Base-by-base conservation (phyloP, 2,329 filamentous ascomycete genomes). In the Chaetomiaceae sp. region DNA sequence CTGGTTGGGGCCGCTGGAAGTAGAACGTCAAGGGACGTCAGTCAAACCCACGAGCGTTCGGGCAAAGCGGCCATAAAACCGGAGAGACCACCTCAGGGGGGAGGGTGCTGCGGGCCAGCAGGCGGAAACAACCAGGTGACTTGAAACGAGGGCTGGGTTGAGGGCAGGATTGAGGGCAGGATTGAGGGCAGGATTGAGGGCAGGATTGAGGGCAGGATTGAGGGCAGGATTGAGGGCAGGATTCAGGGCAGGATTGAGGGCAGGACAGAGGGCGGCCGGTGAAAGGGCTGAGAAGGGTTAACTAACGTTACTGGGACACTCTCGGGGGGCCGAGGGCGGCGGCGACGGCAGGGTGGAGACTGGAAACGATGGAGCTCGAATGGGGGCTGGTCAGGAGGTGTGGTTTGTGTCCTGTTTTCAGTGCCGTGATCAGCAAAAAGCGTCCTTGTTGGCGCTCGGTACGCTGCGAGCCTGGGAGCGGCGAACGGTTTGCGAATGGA, bases 361-460 rank as follows among this genome's bases (percentile, higher is more conserved):
- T 16, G 6, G n/a, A 6, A 13, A 16, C 12, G 16, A n/a, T n/a
- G 35, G 35, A 8, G 35, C 16, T 12, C 35, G 35, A 40, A 44
- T n/a, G 40, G 51, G 42, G 37, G 46, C 48, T 58, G 58, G 55
- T 57, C 54, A 56, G 54, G 44, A 56, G 55, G 44, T 49, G 40
- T 47, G 45, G 41, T 47, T 38, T 42, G 41, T 51, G 58, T 53
- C 57, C 54, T 54, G 57, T 59, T 59, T 58, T 45, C 43, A 42
- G 51, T 58, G 54, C 55, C 54, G 55, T 53, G 58, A 59, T 59
- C 58, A 59, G 58, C 57, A 53, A 56, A 38, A 43, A 48, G 54
- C 59, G 57, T 57, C 58, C 58, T 57, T 57, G 43, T 51, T n/a
- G n/a, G n/a, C n/a, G n/a, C n/a, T n/a, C n/a, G n/a, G n/a, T n/a